Evolutionary conservation across 2,329 filamentous ascomycete genomes (phyloP).

Genomic region (Diaporthe sp.): DNA sequence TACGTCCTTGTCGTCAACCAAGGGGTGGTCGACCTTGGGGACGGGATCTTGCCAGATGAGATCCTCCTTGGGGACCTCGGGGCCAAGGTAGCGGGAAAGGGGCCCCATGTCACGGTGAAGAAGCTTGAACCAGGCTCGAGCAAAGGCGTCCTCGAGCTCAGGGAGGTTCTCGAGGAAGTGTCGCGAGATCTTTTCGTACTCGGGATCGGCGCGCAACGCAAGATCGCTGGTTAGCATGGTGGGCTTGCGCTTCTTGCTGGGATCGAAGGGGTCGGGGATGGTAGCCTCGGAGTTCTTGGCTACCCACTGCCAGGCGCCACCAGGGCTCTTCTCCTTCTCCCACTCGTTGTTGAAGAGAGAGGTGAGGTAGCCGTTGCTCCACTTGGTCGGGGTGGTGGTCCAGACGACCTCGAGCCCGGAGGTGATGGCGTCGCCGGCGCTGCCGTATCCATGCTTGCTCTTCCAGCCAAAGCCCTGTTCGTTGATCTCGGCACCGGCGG

Average conservation of each 20-base stretch:
- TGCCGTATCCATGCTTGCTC: conserved; percentile 74
- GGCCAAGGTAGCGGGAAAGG: conserved; percentile 77
- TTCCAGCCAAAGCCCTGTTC: conserved; percentile 80
- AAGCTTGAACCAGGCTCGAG: conserved; percentile 86
- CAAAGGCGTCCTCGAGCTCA: conserved; percentile 77
- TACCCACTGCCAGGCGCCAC: conserved; percentile 82
- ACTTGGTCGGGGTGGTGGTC: conserved; percentile 82
- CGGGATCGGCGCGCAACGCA: conserved; percentile 77
- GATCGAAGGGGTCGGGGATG: conserved; percentile 80
- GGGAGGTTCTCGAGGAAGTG: conserved; percentile 78
- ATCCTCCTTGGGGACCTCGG: conserved; percentile 78
- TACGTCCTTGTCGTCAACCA: conserved; percentile 74
- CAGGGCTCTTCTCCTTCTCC: conserved; percentile 81
- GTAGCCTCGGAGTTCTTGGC: conserved; percentile 76
- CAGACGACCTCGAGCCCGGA: conserved; percentile 84
- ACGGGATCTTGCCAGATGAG: conserved; percentile 84
- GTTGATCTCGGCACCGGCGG: conserved; percentile 73
- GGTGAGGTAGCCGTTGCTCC: conserved; percentile 81
- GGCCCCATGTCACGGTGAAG: conserved; percentile 85
- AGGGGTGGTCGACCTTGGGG: conserved; percentile 68
- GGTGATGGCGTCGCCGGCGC: conserved; percentile 81
- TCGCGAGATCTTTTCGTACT: conserved; percentile 82
- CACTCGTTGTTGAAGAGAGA: conserved; percentile 85
- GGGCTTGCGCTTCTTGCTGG: conserved; percentile 80
- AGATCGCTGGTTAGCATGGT: conserved; percentile 84